Conservation (phyloP, 495 filamentous ascomycete genomes). For the Penicillium pulvis region DNA sequence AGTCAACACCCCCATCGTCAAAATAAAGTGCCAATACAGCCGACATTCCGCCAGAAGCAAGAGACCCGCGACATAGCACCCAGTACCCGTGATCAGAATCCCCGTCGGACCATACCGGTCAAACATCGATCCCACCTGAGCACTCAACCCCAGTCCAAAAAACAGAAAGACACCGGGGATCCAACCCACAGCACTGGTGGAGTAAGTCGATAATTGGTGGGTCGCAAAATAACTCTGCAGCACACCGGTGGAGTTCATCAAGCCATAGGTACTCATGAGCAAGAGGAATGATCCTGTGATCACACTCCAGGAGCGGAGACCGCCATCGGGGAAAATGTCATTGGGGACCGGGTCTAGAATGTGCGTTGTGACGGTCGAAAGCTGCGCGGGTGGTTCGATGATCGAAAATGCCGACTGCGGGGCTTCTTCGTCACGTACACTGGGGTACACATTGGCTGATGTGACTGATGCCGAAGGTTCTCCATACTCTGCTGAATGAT, state of each 20-base stretch:
- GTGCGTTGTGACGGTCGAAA: slow-evolving; percentile 25
- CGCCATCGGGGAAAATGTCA: slow-evolving; percentile 62
- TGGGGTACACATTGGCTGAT: not conserved
- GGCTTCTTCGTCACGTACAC: slow-evolving; percentile 12
- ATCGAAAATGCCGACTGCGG: slow-evolving; percentile 25
- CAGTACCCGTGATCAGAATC: slow-evolving; percentile 55
- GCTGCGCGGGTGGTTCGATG: slow-evolving; percentile 24
- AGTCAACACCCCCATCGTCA: slow-evolving; percentile 60
- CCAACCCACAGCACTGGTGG: slow-evolving; percentile 62
- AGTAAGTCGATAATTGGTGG: slow-evolving; percentile 59
- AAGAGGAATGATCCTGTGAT: slow-evolving; percentile 64
- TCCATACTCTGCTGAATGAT: not conserved
- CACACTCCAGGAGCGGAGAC: slow-evolving; percentile 61
- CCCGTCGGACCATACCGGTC: slow-evolving; percentile 59
- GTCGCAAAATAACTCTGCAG: slow-evolving; percentile 63
- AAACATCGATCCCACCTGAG: slow-evolving; percentile 67
- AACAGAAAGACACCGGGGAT: slow-evolving; percentile 65
- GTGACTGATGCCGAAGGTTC: not conserved
- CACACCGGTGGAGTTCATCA: slow-evolving; percentile 64
- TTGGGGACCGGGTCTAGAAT: slow-evolving; percentile 11
- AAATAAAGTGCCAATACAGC: slow-evolving; percentile 68
- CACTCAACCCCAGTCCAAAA: slow-evolving; percentile 60
- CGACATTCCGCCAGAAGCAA: slow-evolving; percentile 54
- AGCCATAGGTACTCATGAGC: slow-evolving; percentile 61
- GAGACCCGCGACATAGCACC: slow-evolving; percentile 52